Evolutionary conservation across 129 eudicot genomes (phyloP).

Genomic region (Saussurea involucrata): DNA sequence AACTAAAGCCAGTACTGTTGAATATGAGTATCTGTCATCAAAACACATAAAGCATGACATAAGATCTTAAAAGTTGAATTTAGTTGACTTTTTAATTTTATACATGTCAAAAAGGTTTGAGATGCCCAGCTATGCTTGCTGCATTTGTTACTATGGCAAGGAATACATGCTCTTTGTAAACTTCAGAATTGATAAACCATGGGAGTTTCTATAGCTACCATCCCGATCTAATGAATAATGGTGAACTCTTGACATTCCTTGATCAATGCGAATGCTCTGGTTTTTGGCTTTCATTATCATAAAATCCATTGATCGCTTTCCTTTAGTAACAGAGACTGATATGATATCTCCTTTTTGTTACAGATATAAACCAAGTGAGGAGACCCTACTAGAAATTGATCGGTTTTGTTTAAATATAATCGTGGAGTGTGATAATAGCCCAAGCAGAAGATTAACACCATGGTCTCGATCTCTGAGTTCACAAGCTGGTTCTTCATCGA

Average conservation of each 20-base stretch:
- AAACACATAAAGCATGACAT: not conserved
- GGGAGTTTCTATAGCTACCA: not conserved
- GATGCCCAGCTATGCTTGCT: not conserved
- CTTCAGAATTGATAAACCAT: not conserved
- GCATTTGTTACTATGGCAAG: not conserved
- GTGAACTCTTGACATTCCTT: not conserved
- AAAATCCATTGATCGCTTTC: not conserved
- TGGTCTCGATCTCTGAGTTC: slow-evolving; percentile 68
- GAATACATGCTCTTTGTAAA: not conserved
- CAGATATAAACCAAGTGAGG: slow-evolving; percentile 97
- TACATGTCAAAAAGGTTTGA: not conserved
- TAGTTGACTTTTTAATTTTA: not conserved
- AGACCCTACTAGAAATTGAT: slow-evolving; percentile 78
- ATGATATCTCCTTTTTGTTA: slow-evolving; percentile 21
- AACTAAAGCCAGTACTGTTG: not conserved
- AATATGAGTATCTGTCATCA: not conserved
- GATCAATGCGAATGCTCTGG: not conserved
- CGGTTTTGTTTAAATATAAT: slow-evolving; percentile 83
- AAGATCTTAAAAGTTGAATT: not conserved
- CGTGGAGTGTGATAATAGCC: slow-evolving; percentile 71
- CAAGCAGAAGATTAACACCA: slow-evolving; percentile 58
- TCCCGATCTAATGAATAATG: not conserved
- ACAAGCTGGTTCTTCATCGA: slow-evolving; percentile 43
- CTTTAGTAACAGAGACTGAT: slow-evolving; percentile 15
- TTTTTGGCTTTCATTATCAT: not conserved